Evolutionary conservation across 352 stramenopile species (phyloP).

Genomic region (Globisporangium orthogonon): DNA sequence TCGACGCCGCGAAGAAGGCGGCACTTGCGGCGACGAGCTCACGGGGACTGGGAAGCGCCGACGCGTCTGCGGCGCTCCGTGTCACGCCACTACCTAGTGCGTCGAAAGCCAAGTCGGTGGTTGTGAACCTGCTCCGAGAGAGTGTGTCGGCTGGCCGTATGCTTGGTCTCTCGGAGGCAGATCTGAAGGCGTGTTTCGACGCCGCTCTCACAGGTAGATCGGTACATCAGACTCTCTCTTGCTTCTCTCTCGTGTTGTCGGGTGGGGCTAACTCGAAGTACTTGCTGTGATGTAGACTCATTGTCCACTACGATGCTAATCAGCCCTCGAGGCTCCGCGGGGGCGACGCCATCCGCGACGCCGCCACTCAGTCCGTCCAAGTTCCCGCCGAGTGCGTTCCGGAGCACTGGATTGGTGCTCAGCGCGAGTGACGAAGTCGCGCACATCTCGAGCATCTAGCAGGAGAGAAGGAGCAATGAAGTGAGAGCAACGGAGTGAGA

Average conservation of each 20-base stretch:
- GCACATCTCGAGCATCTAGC: slow-evolving; percentile 13
- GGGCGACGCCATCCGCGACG: slow-evolving; percentile 5
- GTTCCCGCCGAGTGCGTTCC: slow-evolving; percentile 28
- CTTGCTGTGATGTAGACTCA: not conserved
- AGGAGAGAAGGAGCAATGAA: not conserved
- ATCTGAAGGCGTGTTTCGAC: slow-evolving; percentile 29
- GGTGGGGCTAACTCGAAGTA: not conserved
- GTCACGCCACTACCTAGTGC: slow-evolving; percentile 7
- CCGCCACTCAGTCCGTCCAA: slow-evolving; percentile 28
- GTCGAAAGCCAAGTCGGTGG: slow-evolving; percentile 13
- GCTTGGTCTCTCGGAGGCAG: slow-evolving; percentile 23
- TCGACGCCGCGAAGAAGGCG: slow-evolving; percentile 38
- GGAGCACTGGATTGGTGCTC: slow-evolving; percentile 10
- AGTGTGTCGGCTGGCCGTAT: slow-evolving; percentile 21
- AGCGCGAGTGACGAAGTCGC: not conserved
- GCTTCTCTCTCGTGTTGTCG: not conserved
- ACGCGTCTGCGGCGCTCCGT: not conserved
- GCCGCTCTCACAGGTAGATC: slow-evolving; percentile 11
- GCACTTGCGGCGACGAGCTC: not conserved
- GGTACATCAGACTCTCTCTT: not conserved
- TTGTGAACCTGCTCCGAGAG: slow-evolving; percentile 30
- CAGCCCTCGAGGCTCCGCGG: slow-evolving; percentile 1
- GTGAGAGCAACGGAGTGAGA: not conserved
- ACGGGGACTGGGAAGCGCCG: too few species aligned
- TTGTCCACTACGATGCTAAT: not conserved